These are phyloP conservation scores for Ambrosiella cleistominuta DNA, from an alignment of 2,329 filamentous ascomycete genomes.

Conservation along the genomic window DNA sequence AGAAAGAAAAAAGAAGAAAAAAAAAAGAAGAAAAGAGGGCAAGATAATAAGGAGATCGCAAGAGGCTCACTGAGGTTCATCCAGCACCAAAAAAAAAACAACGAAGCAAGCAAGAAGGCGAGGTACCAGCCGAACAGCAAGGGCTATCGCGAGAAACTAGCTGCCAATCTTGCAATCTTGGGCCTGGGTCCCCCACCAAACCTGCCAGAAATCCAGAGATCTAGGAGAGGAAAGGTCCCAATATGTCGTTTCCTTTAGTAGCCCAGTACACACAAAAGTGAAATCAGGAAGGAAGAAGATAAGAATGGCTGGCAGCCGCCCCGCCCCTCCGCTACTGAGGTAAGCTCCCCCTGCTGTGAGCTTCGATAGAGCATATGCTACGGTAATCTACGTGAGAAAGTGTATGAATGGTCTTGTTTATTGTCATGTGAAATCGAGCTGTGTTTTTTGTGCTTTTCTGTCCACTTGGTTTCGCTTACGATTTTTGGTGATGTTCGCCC, in stretches of 20 bases:
- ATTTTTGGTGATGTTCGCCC: background rate
- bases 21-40: slow-evolving; percentile 1
- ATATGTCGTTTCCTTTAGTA: background rate
- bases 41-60: background rate
- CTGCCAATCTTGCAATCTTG: too few species aligned
- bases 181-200: too few species aligned
- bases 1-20: slow-evolving; percentile 7
- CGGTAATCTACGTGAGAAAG: too few species aligned
- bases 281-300: slow-evolving; percentile 5
- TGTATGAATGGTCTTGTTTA: background rate
- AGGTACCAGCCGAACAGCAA: too few species aligned
- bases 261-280: background rate
- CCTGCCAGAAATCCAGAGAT: too few species aligned
- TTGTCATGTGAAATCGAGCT: background rate
- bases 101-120: background rate
- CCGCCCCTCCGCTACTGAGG: background rate
- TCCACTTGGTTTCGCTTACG: background rate
- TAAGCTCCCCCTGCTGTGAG: background rate
- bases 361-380: too few species aligned
- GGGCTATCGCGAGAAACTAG: too few species aligned
- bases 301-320: slow-evolving; percentile 4
- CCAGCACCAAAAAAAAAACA: background rate
- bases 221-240: background rate
- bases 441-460: background rate
- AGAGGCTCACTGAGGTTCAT: background rate